Percentiles rank a stretch among this genome's conserved stretches.
phyloP scores from a whole-genome alignment of 345 rosid genomes.

The Populus ilicifolia region DNA sequence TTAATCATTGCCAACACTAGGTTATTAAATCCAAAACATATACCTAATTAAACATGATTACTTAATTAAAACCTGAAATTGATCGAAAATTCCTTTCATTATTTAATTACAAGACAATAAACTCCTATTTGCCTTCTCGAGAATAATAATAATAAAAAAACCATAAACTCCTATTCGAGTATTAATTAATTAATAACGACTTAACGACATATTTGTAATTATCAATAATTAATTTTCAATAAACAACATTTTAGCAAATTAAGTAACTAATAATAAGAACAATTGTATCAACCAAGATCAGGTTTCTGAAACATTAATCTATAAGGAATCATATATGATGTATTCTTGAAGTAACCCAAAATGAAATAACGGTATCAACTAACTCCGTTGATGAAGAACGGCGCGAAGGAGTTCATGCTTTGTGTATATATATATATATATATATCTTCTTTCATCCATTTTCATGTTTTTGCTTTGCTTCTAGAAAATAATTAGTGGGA shows the following conservation, averaged over 20 bases:
- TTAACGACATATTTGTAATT: too few species aligned
- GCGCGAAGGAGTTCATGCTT: too few species aligned
- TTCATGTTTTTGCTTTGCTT: too few species aligned
- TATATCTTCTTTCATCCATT: too few species aligned
- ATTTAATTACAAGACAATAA: not conserved
- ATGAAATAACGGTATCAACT: not conserved
- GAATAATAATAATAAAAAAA: too few species aligned
- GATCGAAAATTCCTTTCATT: not conserved
- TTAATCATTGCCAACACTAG: not conserved
- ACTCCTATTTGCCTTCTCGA: not conserved
- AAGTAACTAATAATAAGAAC: not conserved
- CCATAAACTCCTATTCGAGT: too few species aligned
- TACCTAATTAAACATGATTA: not conserved
- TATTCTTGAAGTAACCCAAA: not conserved
- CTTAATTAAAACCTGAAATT: not conserved
- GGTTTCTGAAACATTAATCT: not conserved
- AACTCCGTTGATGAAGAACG: not conserved
- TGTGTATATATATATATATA: too few species aligned
- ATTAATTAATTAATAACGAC: too few species aligned
- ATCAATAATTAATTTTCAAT: not conserved
- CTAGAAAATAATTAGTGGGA: too few species aligned
- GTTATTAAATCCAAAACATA: not conserved
- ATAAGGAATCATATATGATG: not conserved
- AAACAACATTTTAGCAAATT: not conserved
- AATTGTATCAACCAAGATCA: not conserved